phyloP scores from a whole-genome alignment of 768 basidiomycete species.

The Daedaleopsis nitida region DNA sequence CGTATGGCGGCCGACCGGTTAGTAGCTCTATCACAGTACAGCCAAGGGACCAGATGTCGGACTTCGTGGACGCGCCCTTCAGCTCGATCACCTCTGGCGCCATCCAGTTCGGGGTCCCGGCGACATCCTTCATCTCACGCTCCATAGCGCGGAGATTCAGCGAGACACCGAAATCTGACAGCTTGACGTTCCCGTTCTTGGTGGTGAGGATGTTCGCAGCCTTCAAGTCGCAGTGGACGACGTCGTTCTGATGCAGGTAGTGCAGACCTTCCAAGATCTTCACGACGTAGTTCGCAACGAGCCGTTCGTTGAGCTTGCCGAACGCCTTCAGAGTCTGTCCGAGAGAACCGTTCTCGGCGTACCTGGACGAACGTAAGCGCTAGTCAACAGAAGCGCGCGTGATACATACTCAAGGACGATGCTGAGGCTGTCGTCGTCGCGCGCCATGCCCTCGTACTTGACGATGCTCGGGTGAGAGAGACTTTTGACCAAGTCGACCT shows the following conservation, averaged over 20 bases:
- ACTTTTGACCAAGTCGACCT: slow-evolving; percentile 91
- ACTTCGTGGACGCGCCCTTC: slow-evolving; percentile 89
- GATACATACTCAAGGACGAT: slow-evolving; percentile 89
- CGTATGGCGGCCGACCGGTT: slow-evolving; percentile 90
- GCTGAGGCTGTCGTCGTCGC: slow-evolving; percentile 85
- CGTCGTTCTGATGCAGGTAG: slow-evolving; percentile 87
- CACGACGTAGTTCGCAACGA: slow-evolving; percentile 91
- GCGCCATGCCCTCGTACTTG: slow-evolving; percentile 94
- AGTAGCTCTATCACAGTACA: slow-evolving; percentile 94
- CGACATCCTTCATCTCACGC: slow-evolving; percentile 80
- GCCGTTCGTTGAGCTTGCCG: slow-evolving; percentile 88
- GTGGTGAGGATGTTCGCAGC: slow-evolving; percentile 99
- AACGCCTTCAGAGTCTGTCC: slow-evolving; percentile 92
- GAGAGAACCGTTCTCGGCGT: slow-evolving; percentile 94
- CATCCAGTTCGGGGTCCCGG: slow-evolving; percentile 99
- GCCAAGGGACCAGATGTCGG: slow-evolving; percentile 94
- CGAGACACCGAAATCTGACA: slow-evolving; percentile 97
- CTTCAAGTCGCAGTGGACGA: slow-evolving; percentile 98
- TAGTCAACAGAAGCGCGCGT: slow-evolving; percentile 18
- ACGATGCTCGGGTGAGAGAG: slow-evolving; percentile 94
- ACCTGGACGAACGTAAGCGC: slow-evolving; percentile 50
- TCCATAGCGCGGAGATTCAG: slow-evolving; percentile 93
- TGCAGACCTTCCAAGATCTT: slow-evolving; percentile 96
- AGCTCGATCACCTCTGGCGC: slow-evolving; percentile 97
- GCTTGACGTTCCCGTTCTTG: slow-evolving; percentile 96